A percentile compares a stretch with the other conserved stretches of the same genome.
Evolutionary conservation across 2,329 filamentous ascomycete genomes (phyloP).

Genomic region (Exophiala spinifera): DNA sequence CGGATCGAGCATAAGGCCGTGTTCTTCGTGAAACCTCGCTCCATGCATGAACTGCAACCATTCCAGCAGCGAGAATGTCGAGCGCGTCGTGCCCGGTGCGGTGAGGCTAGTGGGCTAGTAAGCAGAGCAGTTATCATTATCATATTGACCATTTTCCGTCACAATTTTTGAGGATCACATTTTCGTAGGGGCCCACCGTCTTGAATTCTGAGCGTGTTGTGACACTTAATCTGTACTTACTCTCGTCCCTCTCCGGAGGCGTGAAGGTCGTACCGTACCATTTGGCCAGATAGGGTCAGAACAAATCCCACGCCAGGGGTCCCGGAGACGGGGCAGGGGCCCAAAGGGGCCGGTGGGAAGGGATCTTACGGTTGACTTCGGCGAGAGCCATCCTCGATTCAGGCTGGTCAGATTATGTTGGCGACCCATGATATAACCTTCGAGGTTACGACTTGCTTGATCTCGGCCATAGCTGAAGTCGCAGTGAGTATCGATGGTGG

Average conservation of each 20-base stretch:
- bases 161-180: no score
- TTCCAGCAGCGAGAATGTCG: constrained; percentile 42
- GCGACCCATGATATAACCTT: constrained; percentile 49
- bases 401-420: constrained; percentile 38
- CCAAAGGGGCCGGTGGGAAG: no score
- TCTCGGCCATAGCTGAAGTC: not conserved
- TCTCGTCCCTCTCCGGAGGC: constrained; percentile 29
- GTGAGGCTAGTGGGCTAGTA: no score
- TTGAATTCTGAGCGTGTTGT: constrained; percentile 10
- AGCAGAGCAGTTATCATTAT: no score
- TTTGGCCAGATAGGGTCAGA: constrained; percentile 47
- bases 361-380: constrained; percentile 38
- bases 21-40: constrained; percentile 40
- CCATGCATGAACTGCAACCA: constrained; percentile 50
- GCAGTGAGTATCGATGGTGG: no score
- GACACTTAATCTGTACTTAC: constrained; percentile 26
- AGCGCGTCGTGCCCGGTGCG: constrained; percentile 38
- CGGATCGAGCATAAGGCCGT: constrained; percentile 36
- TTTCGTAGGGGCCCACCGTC: constrained; percentile 11
- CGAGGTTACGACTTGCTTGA: constrained; percentile 2
- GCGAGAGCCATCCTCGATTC: constrained; percentile 49
- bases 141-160: no score
- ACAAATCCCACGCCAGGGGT: constrained; percentile 39
- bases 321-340: no score
- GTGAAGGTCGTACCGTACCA: constrained; percentile 43